These are phyloP conservation scores for Solanum piurae DNA, from an alignment of 257 asterid species.

Conservation along the genomic window DNA sequence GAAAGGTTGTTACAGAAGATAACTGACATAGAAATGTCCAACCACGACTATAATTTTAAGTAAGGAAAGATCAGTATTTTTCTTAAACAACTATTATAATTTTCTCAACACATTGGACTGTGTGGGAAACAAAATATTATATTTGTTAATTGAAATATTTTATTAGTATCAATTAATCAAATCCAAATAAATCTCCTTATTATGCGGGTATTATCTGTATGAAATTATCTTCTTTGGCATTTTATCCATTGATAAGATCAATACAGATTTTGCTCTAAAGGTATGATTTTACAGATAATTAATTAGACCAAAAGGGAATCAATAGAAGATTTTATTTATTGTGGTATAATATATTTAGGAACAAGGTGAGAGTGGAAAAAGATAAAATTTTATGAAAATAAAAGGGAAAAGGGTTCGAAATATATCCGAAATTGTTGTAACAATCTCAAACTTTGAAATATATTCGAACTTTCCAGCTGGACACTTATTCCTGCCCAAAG, in stretches of 20 bases:
- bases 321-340: not conserved
- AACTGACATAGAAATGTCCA: not conserved
- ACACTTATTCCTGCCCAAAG: too few species aligned
- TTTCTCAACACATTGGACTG: not conserved
- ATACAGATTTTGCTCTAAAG: not conserved
- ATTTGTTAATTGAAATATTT: not conserved
- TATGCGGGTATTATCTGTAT: not conserved
- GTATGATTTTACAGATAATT: not conserved
- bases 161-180: not conserved
- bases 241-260: not conserved
- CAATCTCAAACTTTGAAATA: too few species aligned
- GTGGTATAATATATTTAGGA: not conserved
- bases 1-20: not conserved
- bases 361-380: not conserved
- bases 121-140: not conserved
- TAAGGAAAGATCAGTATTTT: not conserved
- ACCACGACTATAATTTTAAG: not conserved
- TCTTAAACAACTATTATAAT: not conserved
- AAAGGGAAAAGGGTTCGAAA: too few species aligned
- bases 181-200: not conserved
- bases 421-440: too few species aligned
- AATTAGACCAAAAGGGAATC: not conserved
- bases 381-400: not conserved
- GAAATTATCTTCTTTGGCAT: not conserved
- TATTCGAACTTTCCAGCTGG: too few species aligned